A percentile compares a stretch with the other conserved stretches of the same genome.
These are phyloP conservation scores for Diaporthe capsici DNA, from an alignment of 2,329 filamentous ascomycete species.

Conservation along the genomic window DNA sequence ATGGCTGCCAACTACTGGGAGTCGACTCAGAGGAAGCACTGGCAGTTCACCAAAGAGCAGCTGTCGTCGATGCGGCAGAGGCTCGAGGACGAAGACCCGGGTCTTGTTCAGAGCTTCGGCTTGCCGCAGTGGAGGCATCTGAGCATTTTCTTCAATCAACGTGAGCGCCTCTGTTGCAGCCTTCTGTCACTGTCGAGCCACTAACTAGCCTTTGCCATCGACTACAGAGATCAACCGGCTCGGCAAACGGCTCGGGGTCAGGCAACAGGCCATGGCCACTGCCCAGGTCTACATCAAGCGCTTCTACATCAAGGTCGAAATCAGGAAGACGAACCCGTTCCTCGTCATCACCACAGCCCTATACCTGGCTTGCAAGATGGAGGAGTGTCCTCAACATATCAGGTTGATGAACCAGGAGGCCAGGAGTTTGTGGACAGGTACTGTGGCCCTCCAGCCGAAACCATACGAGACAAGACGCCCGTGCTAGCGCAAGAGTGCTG, in stretches of 20 bases:
- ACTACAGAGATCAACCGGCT: constrained; percentile 81
- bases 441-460: background rate
- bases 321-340: constrained; percentile 93
- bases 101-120: constrained; percentile 82
- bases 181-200: background rate
- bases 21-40: constrained; percentile 90
- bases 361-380: constrained; percentile 97
- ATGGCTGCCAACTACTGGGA: constrained; percentile 99
- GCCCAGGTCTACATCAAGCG: constrained; percentile 95
- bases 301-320: constrained; percentile 92
- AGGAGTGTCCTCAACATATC: constrained; percentile 97
- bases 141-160: constrained; percentile 92
- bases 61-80: constrained; percentile 81
- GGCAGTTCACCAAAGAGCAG: constrained; percentile 90
- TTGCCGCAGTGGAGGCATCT: constrained; percentile 86
- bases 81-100: constrained; percentile 82
- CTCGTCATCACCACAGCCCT: constrained; percentile 93
- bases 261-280: constrained; percentile 94
- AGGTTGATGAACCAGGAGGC: constrained; percentile 90
- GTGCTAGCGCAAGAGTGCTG: constrained; percentile 12
- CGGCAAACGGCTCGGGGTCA: constrained; percentile 84
- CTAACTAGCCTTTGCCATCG: constrained; percentile 15
- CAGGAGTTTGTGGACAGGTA: constrained; percentile 83
- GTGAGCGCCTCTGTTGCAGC: constrained; percentile 64
- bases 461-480: background rate